phyloP scores from a whole-genome alignment of 75 land plant genomes.

The Chamaecyparis obtusa region DNA sequence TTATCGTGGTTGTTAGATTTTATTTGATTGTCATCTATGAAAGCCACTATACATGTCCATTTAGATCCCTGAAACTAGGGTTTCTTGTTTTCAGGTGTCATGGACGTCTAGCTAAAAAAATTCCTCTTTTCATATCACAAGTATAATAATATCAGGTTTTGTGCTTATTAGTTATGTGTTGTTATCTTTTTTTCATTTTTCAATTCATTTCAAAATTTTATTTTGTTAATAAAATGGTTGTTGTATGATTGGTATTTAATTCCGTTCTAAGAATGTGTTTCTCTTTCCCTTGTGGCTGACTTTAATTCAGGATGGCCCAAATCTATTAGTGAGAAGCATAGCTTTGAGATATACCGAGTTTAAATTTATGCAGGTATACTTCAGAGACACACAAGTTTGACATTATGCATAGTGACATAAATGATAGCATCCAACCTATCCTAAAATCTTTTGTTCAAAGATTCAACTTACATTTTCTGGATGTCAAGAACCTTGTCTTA shows the following conservation, averaged over 20 bases:
- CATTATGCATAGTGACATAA: not conserved
- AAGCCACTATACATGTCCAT: not conserved
- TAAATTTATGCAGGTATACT: conserved; percentile 82
- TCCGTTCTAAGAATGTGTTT: not conserved
- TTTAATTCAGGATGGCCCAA: conserved; percentile 76
- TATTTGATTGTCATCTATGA: not conserved
- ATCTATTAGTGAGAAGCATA: conserved; percentile 52
- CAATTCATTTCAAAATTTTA: not conserved
- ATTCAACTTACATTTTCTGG: not conserved
- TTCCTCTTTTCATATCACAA: conserved; percentile 94
- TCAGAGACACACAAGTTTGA: not conserved
- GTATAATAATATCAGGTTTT: conserved; percentile 27
- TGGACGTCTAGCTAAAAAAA: conserved; percentile 64
- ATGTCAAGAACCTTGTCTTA: not conserved
- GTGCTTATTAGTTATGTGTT: not conserved
- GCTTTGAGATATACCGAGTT: conserved; percentile 74
- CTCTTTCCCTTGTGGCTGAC: conserved; percentile 1
- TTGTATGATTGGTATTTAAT: not conserved
- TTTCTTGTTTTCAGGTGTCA: conserved; percentile 63
- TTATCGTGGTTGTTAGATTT: not conserved
- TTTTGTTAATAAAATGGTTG: not conserved
- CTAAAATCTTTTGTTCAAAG: not conserved
- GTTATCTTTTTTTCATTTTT: not conserved
- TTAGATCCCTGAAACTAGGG: not conserved
- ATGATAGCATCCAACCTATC: too few species aligned